Evolutionary conservation across 2,329 filamentous ascomycete genomes (phyloP), one percentile per base, ranked within the genome.

Genomic region (Cucurbitaria berberidis): DNA sequence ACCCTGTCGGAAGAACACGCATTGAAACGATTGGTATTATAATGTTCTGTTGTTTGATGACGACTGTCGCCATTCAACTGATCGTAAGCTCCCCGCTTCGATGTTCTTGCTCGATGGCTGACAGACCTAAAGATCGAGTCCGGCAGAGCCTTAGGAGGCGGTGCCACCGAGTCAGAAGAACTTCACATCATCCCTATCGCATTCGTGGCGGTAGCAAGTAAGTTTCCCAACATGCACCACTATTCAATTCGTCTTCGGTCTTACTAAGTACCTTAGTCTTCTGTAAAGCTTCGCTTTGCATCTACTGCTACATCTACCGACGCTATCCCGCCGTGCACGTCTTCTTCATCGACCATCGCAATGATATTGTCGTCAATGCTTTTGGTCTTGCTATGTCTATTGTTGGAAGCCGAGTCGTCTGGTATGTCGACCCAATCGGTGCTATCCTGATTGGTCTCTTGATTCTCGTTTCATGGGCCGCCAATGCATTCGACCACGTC

Each of bases 21-120:
- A 82, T 87, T 48, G 85, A 88, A 73, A 86, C 85, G 2, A 80
- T 87, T 52, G 85, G 84, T 24, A 84, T 88, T 56, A 85, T 88
- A 62, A 80, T 88, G 40, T 88, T 88, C 70, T 86, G 84, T 57
- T 84, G 85, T 38, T 76, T 88, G 53, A 87, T 88, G 84, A 86
- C 85, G 2, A 87, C 85, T 0, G 85, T 87, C 3, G 84, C 86
- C 42, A 83, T 87, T 24, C 82, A 87, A 63, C 75, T 88, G 24
- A 81, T 86, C 42, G 82, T 83, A 71, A 70, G 80, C 70, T 22
- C 19, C n/a, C 36, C 10, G 27, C 43, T 36, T 58, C 35, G 21
- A 51, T 38, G 53, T 30, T 43, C 15, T 43, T 32, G 27, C 26
- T 24, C 34, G 11, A 24, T 16, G 13, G 4, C 63, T 70, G 45